Base-by-base conservation (phyloP, 345 rosid species). In the Populus simonii region DNA sequence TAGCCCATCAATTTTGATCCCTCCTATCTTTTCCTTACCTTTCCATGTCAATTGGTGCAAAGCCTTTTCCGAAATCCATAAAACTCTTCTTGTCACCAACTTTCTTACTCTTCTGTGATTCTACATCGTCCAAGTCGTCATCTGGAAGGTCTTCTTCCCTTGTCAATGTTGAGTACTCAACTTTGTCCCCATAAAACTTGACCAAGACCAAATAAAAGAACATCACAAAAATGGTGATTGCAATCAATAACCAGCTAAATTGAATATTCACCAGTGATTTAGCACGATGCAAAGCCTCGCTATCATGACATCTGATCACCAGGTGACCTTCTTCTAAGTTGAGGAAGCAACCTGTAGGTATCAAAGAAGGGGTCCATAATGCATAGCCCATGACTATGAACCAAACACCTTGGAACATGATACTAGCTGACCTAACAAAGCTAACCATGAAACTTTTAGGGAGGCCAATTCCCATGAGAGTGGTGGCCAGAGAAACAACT, bases 401-500 rank as follows among this genome's bases (percentile, higher is more conserved):
- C 97, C 98, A 94, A 15, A 87, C 41, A 15, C 97, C 98, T 84
- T 94, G 97, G 73, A 89, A 93, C 16, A 86, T 4, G 47, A 93
- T 78, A 80, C 97, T 92, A 4, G 75, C 53, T 7, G 95, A 93
- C 90, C 94, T 79, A 9, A 89, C 86, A 80, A 94, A 89, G 83
- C 92, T 87, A 72, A 92, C 47, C 77, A 93, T 53, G 88, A 94
- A 93, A 78, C 92, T 93, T 11, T 77, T 81, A 0, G 95, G 98
- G 16, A 72, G 66, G 41, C 84, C 84, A 23, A 89, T 87, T n/a
- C 92, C 94, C 68, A 92, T 78, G 15, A 94, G 82, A 31, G 95
- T 89, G 36, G 97, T 88, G 74, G 83, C 73, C 11, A 94, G 77
- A 18, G 91, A 92, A 71, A 92, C 89, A 8, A 76, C 51, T 5